Percentiles rank a stretch among this genome's conserved stretches.
Evolutionary conservation across 805 yeast species (phyloP).

Genomic region (Alloascoidea hylecoeti): DNA sequence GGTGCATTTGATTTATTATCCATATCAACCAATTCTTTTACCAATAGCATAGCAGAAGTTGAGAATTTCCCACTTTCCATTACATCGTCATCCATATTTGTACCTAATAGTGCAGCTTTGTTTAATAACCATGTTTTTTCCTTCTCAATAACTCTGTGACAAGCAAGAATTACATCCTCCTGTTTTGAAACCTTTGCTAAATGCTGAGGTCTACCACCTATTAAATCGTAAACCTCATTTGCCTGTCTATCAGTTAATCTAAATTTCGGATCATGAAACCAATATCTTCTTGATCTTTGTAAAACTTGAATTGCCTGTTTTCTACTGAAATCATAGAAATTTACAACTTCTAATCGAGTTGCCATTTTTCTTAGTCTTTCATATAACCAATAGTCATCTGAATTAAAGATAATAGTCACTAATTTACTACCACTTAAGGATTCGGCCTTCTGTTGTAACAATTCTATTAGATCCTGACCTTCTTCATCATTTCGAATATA

Average conservation of each 20-base stretch:
- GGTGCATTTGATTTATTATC: constrained; percentile 24
- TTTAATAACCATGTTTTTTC: constrained; percentile 81
- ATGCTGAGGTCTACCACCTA: constrained; percentile 83
- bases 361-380: constrained; percentile 60
- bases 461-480: constrained; percentile 54
- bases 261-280: constrained; percentile 26
- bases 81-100: constrained; percentile 79
- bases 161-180: constrained; percentile 29
- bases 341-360: constrained; percentile 60
- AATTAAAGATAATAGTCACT: constrained; percentile 56
- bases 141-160: constrained; percentile 58
- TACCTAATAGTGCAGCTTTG: constrained; percentile 68
- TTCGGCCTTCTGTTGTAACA: constrained; percentile 77
- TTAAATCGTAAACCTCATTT: constrained; percentile 43
- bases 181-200: constrained; percentile 49
- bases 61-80: constrained; percentile 74
- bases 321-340: constrained; percentile 44
- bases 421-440: constrained; percentile 59
- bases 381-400: constrained; percentile 82
- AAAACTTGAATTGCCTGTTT: constrained; percentile 41
- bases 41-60: constrained; percentile 56
- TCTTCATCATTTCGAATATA: constrained; percentile 64
- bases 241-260: constrained; percentile 26
- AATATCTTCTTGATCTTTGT: constrained; percentile 30
- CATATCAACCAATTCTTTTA: constrained; percentile 59